Evolutionary conservation across 75 land plant genomes (phyloP), one percentile per base, ranked within the genome.

Genomic region (Sequoia sempervirens): DNA sequence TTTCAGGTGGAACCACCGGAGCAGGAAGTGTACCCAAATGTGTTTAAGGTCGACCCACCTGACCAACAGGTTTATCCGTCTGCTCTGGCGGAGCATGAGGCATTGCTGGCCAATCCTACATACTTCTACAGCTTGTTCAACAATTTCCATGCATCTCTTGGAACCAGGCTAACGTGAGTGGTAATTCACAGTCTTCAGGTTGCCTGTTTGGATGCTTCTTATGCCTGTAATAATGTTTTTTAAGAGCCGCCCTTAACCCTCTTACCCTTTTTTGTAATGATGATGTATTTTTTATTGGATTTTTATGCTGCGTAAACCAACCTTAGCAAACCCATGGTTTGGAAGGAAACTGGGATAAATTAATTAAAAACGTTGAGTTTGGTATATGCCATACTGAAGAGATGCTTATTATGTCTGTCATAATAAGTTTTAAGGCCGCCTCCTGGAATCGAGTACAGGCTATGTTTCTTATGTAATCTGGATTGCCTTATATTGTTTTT

Each of bases 131-230:
- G 4, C 46, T 43, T 40, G 46, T 78, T 78, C 80, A 43, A 78
- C 50, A 43, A 26, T 3, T 78, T 78, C 12, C 32, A n/a, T 40
- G 30, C 30, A 23, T 17, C 50, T 78, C 4, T 78, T 11, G 30
- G 80, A 78, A 78, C 80, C 80, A 78, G 43, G 50, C 80, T 78
- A 78, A 78, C 50, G 80, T 43, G 80, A 78, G 80, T 78, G 80
- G 80, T 78, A 78, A 78, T 78, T 78, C 30, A 78, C 80, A 78
- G 47, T 61, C 66, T 61, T 61, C n/a, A 23, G 66, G 66, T 61
- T 61, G 66, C 66, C n/a, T 61, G 9, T 61, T 20, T 61, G 66
- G 66, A 61, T 61, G 66, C 66, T 61, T 20, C 66, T 26, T 61
- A 61, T 61, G 66, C 66, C 26, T 61, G 2, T 38, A 37, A 4